A percentile compares a stretch with the other conserved stretches of the same genome.
These are phyloP conservation scores for Colletotrichum salicis DNA, from an alignment of 2,329 filamentous ascomycete genomes.

Conservation along the genomic window DNA sequence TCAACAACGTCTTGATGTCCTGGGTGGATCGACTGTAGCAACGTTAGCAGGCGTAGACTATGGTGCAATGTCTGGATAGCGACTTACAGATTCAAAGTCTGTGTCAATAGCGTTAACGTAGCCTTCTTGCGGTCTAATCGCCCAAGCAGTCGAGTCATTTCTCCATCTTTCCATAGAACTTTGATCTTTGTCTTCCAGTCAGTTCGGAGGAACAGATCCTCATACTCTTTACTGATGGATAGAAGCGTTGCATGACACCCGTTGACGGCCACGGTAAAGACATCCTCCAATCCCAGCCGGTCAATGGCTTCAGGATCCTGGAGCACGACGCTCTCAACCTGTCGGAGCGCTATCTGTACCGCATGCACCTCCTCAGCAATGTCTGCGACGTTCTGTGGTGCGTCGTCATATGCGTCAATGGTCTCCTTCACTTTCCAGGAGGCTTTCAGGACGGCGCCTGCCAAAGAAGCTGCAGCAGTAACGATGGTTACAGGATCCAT, in stretches of 20 bases:
- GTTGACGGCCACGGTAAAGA: constrained; percentile 28
- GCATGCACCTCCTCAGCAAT: constrained; percentile 31
- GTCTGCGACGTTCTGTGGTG: constrained; percentile 24
- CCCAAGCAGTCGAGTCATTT: constrained; percentile 22
- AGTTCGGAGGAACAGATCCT: constrained; percentile 16
- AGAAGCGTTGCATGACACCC: constrained; percentile 31
- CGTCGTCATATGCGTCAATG: constrained; percentile 21
- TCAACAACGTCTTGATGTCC: constrained; percentile 24
- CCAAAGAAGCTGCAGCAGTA: constrained; percentile 29
- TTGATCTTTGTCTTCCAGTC: constrained; percentile 24
- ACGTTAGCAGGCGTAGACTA: neutral
- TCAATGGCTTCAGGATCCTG: constrained; percentile 24
- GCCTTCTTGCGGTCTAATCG: constrained; percentile 31
- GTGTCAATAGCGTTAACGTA: constrained; percentile 26
- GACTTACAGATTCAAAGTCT: constrained; percentile 27
- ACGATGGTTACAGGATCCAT: constrained; percentile 44
- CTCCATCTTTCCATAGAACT: constrained; percentile 29
- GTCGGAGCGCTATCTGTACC: constrained; percentile 24
- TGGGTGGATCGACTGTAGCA: constrained; percentile 18
- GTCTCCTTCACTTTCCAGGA: constrained; percentile 30
- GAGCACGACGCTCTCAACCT: constrained; percentile 28
- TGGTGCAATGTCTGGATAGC: no score
- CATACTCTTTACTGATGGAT: constrained; percentile 27
- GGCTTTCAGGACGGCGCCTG: constrained; percentile 24
- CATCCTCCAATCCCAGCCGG: constrained; percentile 24